A percentile compares a stretch with the other conserved stretches of the same genome.
These are phyloP conservation scores for Arxiozyma slooffiae DNA, from an alignment of 1,139 yeast species.

Conservation along the genomic window DNA sequence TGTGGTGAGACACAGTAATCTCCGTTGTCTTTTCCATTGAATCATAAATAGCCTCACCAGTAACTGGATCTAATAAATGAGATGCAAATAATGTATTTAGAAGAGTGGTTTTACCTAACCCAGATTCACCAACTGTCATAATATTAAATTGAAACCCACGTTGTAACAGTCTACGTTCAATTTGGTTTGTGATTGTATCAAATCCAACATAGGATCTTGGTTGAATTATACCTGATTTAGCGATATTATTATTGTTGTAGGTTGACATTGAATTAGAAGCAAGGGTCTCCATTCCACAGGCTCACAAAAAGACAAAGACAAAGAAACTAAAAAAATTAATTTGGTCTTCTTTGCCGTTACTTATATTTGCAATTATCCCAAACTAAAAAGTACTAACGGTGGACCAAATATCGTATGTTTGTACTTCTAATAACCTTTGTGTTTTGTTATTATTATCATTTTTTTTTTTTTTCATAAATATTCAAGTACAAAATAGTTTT, in stretches of 20 bases:
- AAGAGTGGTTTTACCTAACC: constrained; percentile 87
- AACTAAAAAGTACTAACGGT: too few species aligned
- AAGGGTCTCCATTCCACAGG: background rate
- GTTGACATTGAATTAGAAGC: background rate
- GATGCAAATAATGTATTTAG: constrained; percentile 85
- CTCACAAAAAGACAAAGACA: background rate
- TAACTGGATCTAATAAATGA: constrained; percentile 62
- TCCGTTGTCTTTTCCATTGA: constrained; percentile 85
- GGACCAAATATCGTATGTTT: background rate
- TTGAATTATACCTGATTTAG: background rate
- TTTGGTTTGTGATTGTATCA: constrained; percentile 91
- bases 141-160: constrained; percentile 91
- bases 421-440: background rate
- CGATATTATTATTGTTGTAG: background rate
- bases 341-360: background rate
- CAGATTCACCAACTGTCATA: constrained; percentile 92
- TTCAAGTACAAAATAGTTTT: background rate
- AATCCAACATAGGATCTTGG: constrained; percentile 64
- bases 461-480: background rate
- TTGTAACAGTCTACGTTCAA: constrained; percentile 82
- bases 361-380: background rate
- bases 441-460: background rate
- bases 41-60: constrained; percentile 38
- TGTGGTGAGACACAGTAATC: constrained; percentile 63
- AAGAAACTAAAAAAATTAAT: too few species aligned